Base-by-base conservation (phyloP, 1,139 yeast species). In the Candida frijolesensis region DNA sequence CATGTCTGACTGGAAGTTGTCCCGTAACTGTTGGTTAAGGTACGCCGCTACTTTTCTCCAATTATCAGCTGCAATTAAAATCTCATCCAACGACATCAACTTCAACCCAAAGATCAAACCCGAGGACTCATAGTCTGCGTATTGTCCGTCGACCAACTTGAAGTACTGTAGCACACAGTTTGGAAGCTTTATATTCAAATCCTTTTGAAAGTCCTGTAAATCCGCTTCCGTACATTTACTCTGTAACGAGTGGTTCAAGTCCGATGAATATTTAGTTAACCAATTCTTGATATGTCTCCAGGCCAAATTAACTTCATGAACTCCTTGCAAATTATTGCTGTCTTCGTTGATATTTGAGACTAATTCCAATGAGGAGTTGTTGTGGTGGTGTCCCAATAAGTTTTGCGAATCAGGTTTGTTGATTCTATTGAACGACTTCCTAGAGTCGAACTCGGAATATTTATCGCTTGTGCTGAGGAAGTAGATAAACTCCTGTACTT, bases 241-340 rank as follows among this genome's bases (percentile, higher is more conserved):
- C 57, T 84, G 82, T 39, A 86, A 68, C 0, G 87, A 73, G 22
- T 82, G 79, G 55, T 71, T 71, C 53, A 85, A 63, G 61, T 85
- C 90, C 0, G 82, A 79, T 30, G 80, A 78, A 59, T 83, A 68
- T 53, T 75, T 79, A 18, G 68, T 62, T 6, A 84, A 67, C 89
- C 89, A 85, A 35, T 77, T 71, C 55, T 83, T 84, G 47, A 85
- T 83, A 58, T 83, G 87, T 59, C 87, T 75, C 91, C 91, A 85
- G 0, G 89, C 89, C 40, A 84, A 70, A 37, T 80, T 70, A 1
- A 79, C 78, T 59, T 85, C 89, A 55, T 84, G 83, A 10, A 84
- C 84, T 8, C 90, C 90, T 42, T 78, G 83, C 10, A 54, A 52
- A 41, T 48, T 51, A 19, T 44, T 44, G 18, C 42, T 22, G 8